Conservation (phyloP, 495 filamentous ascomycete genomes). For the Aspergillus mulundensis region DNA sequence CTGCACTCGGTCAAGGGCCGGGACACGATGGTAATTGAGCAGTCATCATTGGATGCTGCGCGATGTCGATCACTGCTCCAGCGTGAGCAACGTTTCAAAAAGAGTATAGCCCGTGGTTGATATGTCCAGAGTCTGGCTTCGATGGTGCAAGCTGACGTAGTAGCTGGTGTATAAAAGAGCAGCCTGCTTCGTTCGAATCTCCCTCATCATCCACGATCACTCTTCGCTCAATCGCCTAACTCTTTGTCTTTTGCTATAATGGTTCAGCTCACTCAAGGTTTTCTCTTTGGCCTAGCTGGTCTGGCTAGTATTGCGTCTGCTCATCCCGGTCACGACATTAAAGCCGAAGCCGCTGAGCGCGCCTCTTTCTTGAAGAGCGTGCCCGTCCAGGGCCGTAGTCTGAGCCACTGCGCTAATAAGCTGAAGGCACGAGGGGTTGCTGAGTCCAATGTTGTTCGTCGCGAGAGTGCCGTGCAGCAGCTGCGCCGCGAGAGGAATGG, state of each 20-base stretch:
- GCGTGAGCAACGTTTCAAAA: no score
- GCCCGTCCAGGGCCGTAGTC: slow-evolving; percentile 29
- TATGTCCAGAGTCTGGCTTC: no score
- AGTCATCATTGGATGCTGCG: no score
- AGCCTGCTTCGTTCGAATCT: no score
- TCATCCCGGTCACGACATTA: slow-evolving; percentile 47
- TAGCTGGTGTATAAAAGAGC: no score
- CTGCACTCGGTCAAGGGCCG: no score
- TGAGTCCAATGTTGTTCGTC: slow-evolving; percentile 41
- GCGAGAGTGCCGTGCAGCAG: slow-evolving; percentile 27
- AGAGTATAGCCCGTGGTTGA: no score
- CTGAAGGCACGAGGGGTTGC: slow-evolving; percentile 46
- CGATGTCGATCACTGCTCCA: no score
- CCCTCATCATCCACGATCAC: no score
- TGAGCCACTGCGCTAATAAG: slow-evolving; percentile 45
- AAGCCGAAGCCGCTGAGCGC: slow-evolving; percentile 42
- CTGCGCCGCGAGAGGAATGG: slow-evolving; percentile 19
- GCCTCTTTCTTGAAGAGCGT: slow-evolving; percentile 34
- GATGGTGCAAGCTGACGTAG: no score
- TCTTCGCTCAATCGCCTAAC: no score
- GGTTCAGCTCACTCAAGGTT: background rate
- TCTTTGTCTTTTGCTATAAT: background rate
- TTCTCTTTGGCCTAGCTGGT: slow-evolving; percentile 16
- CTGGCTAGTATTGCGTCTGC: slow-evolving; percentile 20
- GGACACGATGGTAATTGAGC: no score